These are phyloP conservation scores for Hypoxylon sp. DNA, from an alignment of 2,329 filamentous ascomycete genomes.

Conservation along the genomic window DNA sequence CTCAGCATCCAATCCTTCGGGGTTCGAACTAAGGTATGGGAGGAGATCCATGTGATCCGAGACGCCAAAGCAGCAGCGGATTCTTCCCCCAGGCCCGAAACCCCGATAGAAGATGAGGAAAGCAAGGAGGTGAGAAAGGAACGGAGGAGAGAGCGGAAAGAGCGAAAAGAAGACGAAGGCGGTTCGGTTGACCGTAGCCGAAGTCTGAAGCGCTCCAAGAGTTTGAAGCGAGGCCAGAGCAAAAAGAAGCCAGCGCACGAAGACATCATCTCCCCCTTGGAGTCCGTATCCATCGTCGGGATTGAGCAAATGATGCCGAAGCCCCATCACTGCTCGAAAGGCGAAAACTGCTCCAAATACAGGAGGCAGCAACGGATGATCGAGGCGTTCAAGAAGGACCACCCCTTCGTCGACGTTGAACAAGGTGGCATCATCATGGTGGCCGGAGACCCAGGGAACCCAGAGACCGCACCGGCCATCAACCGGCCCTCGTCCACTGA, in stretches of 20 bases:
- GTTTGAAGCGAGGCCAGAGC: conserved; percentile 47
- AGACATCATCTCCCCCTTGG: conserved; percentile 79
- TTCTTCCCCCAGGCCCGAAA: conserved; percentile 67
- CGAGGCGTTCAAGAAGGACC: conserved; percentile 78
- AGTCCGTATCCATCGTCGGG: conserved; percentile 90
- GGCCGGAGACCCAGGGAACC: conserved; percentile 82
- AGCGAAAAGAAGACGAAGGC: conserved; percentile 50
- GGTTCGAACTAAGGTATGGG: conserved; percentile 83
- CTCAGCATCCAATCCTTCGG: conserved; percentile 85
- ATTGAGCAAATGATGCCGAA: conserved; percentile 91
- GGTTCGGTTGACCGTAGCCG: conserved; percentile 43
- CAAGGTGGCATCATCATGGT: conserved; percentile 78
- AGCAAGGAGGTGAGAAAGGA: conserved; percentile 65
- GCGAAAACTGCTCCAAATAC: conserved; percentile 86
- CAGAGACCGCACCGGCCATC: conserved; percentile 70
- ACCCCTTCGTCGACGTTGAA: conserved; percentile 74
- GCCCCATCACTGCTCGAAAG: conserved; percentile 86
- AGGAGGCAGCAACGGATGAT: conserved; percentile 83
- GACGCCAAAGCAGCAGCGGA: conserved; percentile 60
- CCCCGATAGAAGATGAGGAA: conserved; percentile 71
- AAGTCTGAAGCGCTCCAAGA: conserved; percentile 55
- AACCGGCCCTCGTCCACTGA: conserved; percentile 67
- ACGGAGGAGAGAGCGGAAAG: conserved; percentile 55
- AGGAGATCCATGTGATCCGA: conserved; percentile 78
- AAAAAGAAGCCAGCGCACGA: conserved; percentile 60